Percentiles rank a stretch among this genome's conserved stretches.
Evolutionary conservation across 2,329 filamentous ascomycete species (phyloP).

Genomic region (Endothia cerciana): DNA sequence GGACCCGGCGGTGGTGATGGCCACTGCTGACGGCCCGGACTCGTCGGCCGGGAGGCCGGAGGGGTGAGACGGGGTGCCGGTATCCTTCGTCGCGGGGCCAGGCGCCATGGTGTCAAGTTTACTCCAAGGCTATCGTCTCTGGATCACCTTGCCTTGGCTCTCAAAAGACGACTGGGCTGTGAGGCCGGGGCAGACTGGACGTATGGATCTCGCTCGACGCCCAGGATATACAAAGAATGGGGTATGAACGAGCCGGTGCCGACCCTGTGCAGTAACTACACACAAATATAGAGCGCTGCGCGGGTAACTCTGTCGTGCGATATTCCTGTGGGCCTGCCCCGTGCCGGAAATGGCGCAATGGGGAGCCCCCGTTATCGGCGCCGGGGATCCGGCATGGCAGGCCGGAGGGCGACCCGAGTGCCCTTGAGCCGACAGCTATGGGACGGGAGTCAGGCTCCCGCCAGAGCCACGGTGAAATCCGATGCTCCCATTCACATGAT

Average conservation of each 20-base stretch:
- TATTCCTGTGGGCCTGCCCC: neutral
- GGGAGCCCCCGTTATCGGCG: slow-evolving; percentile 15
- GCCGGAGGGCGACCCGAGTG: neutral
- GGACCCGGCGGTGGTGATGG: slow-evolving; percentile 7
- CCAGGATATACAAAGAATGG: no score
- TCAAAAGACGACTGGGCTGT: no score
- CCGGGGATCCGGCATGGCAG: neutral
- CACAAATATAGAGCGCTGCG: neutral
- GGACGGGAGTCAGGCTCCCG: neutral
- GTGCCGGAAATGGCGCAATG: slow-evolving; percentile 1
- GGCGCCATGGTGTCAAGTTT: slow-evolving; percentile 6
- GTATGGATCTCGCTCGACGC: no score
- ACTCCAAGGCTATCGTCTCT: no score
- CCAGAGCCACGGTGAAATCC: neutral
- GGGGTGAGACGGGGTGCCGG: slow-evolving; percentile 7
- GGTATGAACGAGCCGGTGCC: no score
- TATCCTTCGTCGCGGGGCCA: slow-evolving; percentile 5
- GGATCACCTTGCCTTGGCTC: no score
- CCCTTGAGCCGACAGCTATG: neutral
- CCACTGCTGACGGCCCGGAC: slow-evolving; percentile 12
- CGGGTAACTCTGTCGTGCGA: neutral
- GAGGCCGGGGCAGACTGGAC: no score
- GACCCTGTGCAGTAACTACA: neutral
- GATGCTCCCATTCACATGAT: no score
- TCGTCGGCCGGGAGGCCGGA: slow-evolving; percentile 22